A percentile compares a stretch with the other conserved stretches of the same genome.
phyloP scores from a whole-genome alignment of 176 grass and related monocot species.

The Thinopyrum elongatum region DNA sequence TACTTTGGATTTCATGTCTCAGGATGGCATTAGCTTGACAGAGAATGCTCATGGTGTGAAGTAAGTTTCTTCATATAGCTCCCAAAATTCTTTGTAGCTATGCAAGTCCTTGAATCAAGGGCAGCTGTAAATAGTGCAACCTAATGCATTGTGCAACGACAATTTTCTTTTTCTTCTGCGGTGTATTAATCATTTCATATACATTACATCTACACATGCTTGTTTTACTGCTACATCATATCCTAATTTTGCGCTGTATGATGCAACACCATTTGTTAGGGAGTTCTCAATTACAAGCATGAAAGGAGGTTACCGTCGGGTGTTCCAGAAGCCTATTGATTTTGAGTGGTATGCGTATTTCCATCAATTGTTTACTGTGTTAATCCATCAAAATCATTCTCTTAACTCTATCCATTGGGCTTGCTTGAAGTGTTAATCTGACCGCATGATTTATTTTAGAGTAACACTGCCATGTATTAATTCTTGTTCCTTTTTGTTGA shows the following conservation, averaged over 20 bases:
- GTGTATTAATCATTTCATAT: not conserved
- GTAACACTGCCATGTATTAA: not conserved
- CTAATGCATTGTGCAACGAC: not conserved
- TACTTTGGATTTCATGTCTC: conserved; percentile 44
- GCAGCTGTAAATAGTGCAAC: not conserved
- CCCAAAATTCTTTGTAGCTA: not conserved
- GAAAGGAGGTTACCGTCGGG: conserved; percentile 89
- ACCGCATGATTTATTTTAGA: not conserved
- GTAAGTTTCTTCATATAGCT: conserved; percentile 53
- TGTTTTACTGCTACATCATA: conserved; percentile 1
- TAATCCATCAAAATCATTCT: not conserved
- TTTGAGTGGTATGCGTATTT: conserved; percentile 66
- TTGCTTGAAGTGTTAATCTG: conserved; percentile 3
- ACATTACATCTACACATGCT: not conserved
- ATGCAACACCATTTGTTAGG: conserved; percentile 48
- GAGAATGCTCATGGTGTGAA: conserved; percentile 83
- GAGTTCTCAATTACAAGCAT: conserved; percentile 94
- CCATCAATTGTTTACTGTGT: not conserved
- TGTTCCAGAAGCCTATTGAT: conserved; percentile 84
- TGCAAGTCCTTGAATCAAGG: not conserved
- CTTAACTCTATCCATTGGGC: conserved; percentile 11
- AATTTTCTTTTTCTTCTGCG: not conserved
- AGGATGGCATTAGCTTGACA: conserved; percentile 95
- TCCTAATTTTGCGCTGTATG: conserved; percentile 17
- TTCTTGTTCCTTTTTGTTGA: not conserved